Evolutionary conservation across 371 early-diverging fungal species (phyloP).

Genomic region (Zychaea mexicana): DNA sequence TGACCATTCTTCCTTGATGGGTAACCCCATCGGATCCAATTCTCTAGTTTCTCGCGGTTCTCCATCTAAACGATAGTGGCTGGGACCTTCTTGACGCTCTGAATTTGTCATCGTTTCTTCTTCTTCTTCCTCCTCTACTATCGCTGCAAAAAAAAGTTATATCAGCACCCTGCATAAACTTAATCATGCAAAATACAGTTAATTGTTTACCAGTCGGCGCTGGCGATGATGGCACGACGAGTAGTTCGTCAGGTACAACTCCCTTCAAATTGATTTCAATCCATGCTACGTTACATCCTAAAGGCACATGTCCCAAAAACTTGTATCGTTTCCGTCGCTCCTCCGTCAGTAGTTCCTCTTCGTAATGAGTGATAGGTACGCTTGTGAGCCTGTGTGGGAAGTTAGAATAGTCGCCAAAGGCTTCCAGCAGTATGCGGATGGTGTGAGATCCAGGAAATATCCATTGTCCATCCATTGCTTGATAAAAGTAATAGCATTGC

Average conservation of each 20-base stretch:
- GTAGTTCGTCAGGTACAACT: constrained; percentile 54
- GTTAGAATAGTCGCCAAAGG: constrained; percentile 55
- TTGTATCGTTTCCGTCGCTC: constrained; percentile 77
- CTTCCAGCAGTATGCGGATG: constrained; percentile 71
- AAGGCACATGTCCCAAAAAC: constrained; percentile 78
- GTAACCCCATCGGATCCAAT: neutral
- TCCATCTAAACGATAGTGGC: neutral
- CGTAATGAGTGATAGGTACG: constrained; percentile 24
- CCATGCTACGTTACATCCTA: constrained; percentile 80
- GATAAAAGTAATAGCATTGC: constrained; percentile 62
- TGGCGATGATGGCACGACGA: constrained; percentile 32
- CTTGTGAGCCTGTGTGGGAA: constrained; percentile 38
- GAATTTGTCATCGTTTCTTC: too few species aligned
- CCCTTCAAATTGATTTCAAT: constrained; percentile 70
- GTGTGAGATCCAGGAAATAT: constrained; percentile 84
- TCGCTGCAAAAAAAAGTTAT: too few species aligned
- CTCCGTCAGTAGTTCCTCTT: constrained; percentile 53
- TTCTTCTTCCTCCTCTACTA: too few species aligned
- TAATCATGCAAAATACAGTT: too few species aligned
- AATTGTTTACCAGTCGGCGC: neutral
- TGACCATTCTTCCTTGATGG: constrained; percentile 2
- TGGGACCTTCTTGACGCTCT: neutral
- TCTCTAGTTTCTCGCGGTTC: neutral
- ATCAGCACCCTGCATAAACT: too few species aligned
- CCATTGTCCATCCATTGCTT: constrained; percentile 80